A percentile compares a stretch with the other conserved stretches of the same genome.
Evolutionary conservation across 768 basidiomycete genomes (phyloP).

Genomic region (Suillus cothurnatus): DNA sequence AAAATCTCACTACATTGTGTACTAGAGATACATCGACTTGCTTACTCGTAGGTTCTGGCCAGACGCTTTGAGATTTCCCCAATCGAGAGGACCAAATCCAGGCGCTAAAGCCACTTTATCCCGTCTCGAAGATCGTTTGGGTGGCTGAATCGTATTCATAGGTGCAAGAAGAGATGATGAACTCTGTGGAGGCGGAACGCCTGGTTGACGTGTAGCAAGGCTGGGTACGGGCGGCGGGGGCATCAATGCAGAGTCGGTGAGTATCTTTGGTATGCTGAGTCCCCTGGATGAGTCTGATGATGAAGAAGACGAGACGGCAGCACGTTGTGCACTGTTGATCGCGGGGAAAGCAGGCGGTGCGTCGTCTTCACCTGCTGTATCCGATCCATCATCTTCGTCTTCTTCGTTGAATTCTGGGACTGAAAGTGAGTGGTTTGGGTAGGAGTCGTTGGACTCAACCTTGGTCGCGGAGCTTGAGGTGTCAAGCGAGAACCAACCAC

Average conservation of each 20-base stretch:
- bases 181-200: conserved; percentile 27
- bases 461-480: conserved; percentile 14
- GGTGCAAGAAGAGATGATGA: conserved; percentile 57
- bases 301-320: conserved; percentile 28
- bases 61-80: conserved; percentile 85
- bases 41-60: conserved; percentile 78
- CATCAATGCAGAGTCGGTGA: conserved; percentile 55
- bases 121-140: conserved; percentile 58
- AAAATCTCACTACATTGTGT: background rate
- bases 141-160: conserved; percentile 62
- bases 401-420: conserved; percentile 26
- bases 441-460: background rate
- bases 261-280: conserved; percentile 28
- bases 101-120: conserved; percentile 89
- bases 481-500: conserved; percentile 54
- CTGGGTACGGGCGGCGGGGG: conserved; percentile 48
- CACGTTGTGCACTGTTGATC: conserved; percentile 70
- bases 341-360: conserved; percentile 75
- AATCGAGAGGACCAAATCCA: conserved; percentile 90
- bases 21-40: conserved; percentile 6
- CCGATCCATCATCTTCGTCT: conserved; percentile 41
- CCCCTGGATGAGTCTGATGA: conserved; percentile 7
- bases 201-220: conserved; percentile 39
- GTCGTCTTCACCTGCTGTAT: conserved; percentile 53
- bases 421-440: background rate